Evolutionary conservation across 345 rosid species (phyloP), one percentile per base, ranked within the genome.

Genomic region (Populus euphratica): DNA sequence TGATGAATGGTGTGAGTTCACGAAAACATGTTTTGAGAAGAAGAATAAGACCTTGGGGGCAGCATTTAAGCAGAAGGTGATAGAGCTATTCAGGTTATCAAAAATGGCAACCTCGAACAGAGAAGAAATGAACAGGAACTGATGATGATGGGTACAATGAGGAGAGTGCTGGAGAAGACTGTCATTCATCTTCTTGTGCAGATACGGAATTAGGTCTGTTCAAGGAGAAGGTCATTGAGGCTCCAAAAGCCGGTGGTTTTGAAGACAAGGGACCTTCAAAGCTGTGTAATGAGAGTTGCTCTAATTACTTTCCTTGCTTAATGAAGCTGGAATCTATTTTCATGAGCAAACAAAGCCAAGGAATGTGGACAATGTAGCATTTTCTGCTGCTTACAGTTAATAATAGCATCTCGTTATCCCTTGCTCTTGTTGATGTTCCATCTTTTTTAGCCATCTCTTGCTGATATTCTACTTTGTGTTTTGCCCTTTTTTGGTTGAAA

Each of bases 21-120:
- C 97, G 4, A 88, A 86, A 73, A 84, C 94, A 0, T 93, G 98
- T 81, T 93, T 91, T 63, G 74, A 88, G 79, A 94, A 92, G 76
- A 96, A 96, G 86, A 96, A 93, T 49, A 96, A 88, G 89, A 93
- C 97, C 2, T 78, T 92, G 56, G 97, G 98, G 50, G 97, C 99
- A 0, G 91, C 88, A 20, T 93, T 93, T 80, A 93, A 90, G 89
- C 94, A 93, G 90, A 93, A 93, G 94, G 84, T 93, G 63, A 47
- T 80, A 43, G 97, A 91, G 86, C 83, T 93, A 41, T 75, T 85
- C 71, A 75, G 75, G 76, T 82, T 89, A 59, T 85, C 91, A 7
- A 82, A 73, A 14, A 20, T 77, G 79, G 72, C 11, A 5, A 33
- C 79, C 29, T 62, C 54, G 0, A 62, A 47, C 18, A 11, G 25